Evolutionary conservation across 768 basidiomycete species (phyloP).

Genomic region (Agrocybe chaxingu): DNA sequence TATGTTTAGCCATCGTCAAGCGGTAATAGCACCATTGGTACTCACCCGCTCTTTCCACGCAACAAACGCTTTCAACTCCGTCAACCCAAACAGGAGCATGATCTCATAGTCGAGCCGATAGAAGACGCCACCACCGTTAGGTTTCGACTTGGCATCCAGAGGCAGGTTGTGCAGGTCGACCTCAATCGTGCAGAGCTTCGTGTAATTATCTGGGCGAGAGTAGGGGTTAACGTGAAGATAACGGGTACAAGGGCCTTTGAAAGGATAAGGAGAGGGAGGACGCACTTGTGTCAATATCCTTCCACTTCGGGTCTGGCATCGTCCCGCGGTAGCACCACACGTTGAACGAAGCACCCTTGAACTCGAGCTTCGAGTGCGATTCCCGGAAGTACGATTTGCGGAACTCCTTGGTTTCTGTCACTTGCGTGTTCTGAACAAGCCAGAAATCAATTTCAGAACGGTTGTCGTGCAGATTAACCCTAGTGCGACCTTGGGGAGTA

Average conservation of each 20-base stretch:
- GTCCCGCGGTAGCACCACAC: conserved; percentile 19
- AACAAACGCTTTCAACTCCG: conserved; percentile 47
- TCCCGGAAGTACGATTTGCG: conserved; percentile 24
- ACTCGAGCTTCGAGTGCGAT: not conserved
- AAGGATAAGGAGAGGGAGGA: no score
- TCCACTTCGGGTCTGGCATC: conserved; percentile 15
- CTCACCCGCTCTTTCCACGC: conserved; percentile 46
- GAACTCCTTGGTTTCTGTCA: conserved; percentile 36
- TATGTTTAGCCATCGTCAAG: not conserved
- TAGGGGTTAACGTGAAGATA: not conserved
- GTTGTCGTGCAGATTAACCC: not conserved
- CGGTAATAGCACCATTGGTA: not conserved
- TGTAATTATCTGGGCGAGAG: conserved; percentile 2
- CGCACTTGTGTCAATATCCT: conserved; percentile 15
- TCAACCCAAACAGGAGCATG: conserved; percentile 46
- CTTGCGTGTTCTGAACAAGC: conserved; percentile 28
- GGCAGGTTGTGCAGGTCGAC: conserved; percentile 6
- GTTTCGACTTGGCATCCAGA: not conserved
- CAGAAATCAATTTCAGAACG: not conserved
- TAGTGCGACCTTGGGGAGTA: conserved; percentile 27
- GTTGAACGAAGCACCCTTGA: conserved; percentile 4
- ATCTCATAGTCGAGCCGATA: conserved; percentile 27
- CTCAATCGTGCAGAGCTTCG: conserved; percentile 6
- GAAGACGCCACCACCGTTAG: not conserved
- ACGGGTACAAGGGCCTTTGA: no score